These are phyloP conservation scores for Antitrichia curtipendula DNA, from an alignment of 225 moss, liverwort and hornwort species.

Conservation along the genomic window DNA sequence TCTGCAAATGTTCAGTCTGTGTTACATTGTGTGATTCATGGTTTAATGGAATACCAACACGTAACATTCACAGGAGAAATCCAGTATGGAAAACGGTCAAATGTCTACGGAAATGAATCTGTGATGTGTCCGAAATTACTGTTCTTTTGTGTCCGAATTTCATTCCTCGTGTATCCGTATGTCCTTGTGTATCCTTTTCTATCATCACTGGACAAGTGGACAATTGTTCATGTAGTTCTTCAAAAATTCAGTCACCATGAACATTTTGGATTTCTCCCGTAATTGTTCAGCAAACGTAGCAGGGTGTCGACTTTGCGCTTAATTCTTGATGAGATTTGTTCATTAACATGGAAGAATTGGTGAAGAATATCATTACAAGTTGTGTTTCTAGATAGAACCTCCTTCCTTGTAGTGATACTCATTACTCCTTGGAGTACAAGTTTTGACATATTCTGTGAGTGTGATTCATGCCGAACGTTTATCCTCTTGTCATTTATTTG, in stretches of 20 bases:
- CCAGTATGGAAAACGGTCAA: background rate
- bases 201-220: background rate
- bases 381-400: background rate
- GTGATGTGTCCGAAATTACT: background rate
- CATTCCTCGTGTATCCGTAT: background rate
- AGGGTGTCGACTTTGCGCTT: background rate
- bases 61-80: background rate
- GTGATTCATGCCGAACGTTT: no score
- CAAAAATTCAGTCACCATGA: background rate
- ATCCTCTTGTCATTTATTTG: no score
- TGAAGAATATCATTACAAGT: background rate
- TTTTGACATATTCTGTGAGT: background rate
- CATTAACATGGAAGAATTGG: background rate
- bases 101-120: background rate
- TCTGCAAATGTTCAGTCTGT: background rate
- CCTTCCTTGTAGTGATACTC: background rate
- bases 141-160: background rate
- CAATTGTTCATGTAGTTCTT: no score
- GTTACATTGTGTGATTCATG: no score
- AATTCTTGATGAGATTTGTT: background rate
- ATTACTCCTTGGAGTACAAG: no score
- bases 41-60: background rate
- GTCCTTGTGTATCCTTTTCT: background rate
- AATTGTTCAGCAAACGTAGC: background rate
- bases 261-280: no score